phyloP scores from a whole-genome alignment of 768 basidiomycete genomes.

The Tubosaeta sp. region DNA sequence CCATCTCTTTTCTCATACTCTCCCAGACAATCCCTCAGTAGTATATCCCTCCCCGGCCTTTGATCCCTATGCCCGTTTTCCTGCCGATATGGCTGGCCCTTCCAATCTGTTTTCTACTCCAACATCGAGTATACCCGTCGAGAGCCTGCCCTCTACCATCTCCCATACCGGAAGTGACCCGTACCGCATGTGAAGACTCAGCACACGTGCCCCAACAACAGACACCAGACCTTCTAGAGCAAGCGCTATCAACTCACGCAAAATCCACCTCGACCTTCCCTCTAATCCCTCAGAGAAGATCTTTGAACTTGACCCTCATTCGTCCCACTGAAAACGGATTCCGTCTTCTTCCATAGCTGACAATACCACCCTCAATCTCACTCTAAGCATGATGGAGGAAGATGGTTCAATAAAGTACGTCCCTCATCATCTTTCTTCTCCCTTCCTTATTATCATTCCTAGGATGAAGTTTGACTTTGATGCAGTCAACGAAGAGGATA shows the following conservation, averaged over 20 bases:
- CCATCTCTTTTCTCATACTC: conserved; percentile 18
- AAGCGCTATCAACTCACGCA: conserved; percentile 36
- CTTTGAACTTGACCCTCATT: conserved; percentile 21
- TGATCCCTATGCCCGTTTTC: conserved; percentile 44
- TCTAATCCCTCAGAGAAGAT: conserved; percentile 30
- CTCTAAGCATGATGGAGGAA: conserved; percentile 37
- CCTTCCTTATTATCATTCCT: conserved; percentile 1
- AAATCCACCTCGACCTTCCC: conserved; percentile 38
- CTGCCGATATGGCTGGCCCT: conserved; percentile 34
- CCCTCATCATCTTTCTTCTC: not conserved
- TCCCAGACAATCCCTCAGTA: conserved; percentile 26
- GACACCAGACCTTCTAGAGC: conserved; percentile 33
- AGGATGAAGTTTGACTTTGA: conserved; percentile 89
- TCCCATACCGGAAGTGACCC: conserved; percentile 37
- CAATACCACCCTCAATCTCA: conserved; percentile 33
- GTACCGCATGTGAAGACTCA: conserved; percentile 37
- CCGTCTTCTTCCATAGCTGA: conserved; percentile 30
- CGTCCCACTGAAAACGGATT: conserved; percentile 24
- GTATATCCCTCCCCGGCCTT: conserved; percentile 49
- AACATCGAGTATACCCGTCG: conserved; percentile 35
- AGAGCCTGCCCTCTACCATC: conserved; percentile 46
- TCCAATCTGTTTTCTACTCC: conserved; percentile 31
- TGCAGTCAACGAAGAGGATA: conserved; percentile 87
- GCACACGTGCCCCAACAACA: conserved; percentile 25
- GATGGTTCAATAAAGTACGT: conserved; percentile 55